A percentile compares a stretch with the other conserved stretches of the same genome.
phyloP scores from a whole-genome alignment of 768 basidiomycete species.

The Tremella yokohamensis region DNA sequence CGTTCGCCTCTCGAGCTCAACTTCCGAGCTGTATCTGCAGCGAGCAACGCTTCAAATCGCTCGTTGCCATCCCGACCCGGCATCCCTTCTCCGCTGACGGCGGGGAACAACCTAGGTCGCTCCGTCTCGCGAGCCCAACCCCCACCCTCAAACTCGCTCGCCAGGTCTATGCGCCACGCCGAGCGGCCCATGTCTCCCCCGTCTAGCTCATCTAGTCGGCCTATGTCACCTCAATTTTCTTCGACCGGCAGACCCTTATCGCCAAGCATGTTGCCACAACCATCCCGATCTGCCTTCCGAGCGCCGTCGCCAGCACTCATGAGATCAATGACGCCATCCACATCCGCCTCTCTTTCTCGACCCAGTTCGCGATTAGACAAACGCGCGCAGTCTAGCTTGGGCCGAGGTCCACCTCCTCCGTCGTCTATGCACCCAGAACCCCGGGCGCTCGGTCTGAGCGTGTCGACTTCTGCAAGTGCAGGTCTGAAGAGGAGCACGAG shows the following conservation, averaged over 20 bases:
- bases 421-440: constrained; percentile 2
- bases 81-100: constrained; percentile 37
- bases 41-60: constrained; percentile 25
- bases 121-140: constrained; percentile 9
- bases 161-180: background rate
- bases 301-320: constrained; percentile 18
- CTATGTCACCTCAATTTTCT: constrained; percentile 19
- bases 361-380: constrained; percentile 8
- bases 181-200: constrained; percentile 10
- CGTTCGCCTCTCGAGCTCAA: constrained; percentile 24
- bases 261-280: constrained; percentile 22
- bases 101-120: background rate
- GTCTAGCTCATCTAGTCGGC: constrained; percentile 3
- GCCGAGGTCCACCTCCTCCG: constrained; percentile 31
- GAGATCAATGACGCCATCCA: constrained; percentile 10
- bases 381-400: constrained; percentile 14
- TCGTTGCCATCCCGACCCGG: constrained; percentile 37
- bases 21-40: constrained; percentile 28
- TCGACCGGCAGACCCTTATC: constrained; percentile 25
- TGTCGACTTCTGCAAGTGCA: constrained; percentile 6
- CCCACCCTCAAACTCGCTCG: constrained; percentile 8
- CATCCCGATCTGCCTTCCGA: constrained; percentile 12
- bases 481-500: constrained; percentile 7
- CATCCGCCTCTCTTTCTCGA: constrained; percentile 11
- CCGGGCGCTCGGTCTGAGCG: background rate